phyloP scores from a whole-genome alignment of 192 early-diverging fungal genomes.

The Pilobolus umbonatus region DNA sequence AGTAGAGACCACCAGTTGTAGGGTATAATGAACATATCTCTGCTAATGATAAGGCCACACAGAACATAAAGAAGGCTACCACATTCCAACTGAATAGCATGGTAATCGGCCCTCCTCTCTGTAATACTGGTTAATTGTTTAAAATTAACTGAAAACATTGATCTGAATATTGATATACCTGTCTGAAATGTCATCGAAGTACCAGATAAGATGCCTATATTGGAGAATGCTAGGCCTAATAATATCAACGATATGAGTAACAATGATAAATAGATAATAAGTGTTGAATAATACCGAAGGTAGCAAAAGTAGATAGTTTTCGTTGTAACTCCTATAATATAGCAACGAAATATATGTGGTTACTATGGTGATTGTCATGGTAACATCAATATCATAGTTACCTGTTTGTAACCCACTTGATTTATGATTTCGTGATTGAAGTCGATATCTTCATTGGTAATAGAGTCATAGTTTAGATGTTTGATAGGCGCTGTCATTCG shows the following conservation, averaged over 20 bases:
- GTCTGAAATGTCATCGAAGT: constrained; percentile 31
- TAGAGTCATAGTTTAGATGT: too few relatives aligned
- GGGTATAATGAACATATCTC: constrained; percentile 31
- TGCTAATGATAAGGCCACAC: constrained; percentile 29
- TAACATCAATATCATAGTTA: not conserved
- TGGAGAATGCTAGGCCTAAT: constrained; percentile 28
- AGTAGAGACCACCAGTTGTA: constrained; percentile 25
- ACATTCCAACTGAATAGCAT: constrained; percentile 36
- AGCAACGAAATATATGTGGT: not conserved
- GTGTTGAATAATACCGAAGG: constrained; percentile 12
- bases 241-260: not conserved
- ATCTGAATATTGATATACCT: constrained; percentile 2
- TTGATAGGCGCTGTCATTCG: not conserved
- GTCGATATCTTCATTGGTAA: too few relatives aligned
- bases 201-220: constrained; percentile 32
- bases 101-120: constrained; percentile 26
- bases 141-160: not conserved
- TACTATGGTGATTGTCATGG: not conserved
- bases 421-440: not conserved
- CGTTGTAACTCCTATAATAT: constrained; percentile 14
- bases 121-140: constrained; percentile 11
- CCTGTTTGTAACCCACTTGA: constrained; percentile 24
- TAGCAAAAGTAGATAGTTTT: constrained; percentile 21
- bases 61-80: constrained; percentile 30
- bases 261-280: not conserved